Evolutionary conservation across 2,329 filamentous ascomycete genomes (phyloP).

Genomic region (Pseudogymnoascus sp.): DNA sequence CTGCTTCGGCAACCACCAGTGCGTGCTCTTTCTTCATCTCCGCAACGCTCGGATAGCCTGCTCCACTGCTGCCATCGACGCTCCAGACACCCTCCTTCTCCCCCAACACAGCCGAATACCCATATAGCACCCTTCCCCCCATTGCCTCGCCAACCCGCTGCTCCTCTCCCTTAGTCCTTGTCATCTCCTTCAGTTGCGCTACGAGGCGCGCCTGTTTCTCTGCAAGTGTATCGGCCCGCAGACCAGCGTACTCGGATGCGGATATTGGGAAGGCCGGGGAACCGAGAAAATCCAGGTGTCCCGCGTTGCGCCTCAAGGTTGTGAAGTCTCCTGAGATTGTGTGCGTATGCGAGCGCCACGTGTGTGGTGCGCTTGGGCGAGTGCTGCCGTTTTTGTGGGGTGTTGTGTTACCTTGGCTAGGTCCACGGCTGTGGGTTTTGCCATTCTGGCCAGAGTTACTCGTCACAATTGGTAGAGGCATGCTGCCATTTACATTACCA

Average conservation of each 20-base stretch:
- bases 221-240: not conserved
- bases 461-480: not conserved
- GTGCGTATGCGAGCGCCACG: constrained; percentile 4
- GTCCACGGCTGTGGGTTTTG: not conserved
- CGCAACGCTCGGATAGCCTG: not conserved
- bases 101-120: not conserved
- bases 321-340: not conserved
- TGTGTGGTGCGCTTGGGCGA: not conserved
- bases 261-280: not conserved
- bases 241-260: not conserved
- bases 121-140: not conserved
- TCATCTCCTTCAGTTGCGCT: not conserved
- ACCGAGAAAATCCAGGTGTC: not conserved
- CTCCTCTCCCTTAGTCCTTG: not conserved
- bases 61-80: not conserved
- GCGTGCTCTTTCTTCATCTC: not conserved
- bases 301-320: not conserved
- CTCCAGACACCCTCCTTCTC: not conserved
- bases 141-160: constrained; percentile 1
- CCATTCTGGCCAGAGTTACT: not conserved
- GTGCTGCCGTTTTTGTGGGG: not conserved
- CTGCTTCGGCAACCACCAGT: not conserved
- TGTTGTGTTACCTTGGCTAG: not conserved
- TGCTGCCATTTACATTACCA: not conserved
- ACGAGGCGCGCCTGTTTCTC: not conserved